These are phyloP conservation scores for Gossypium ekmanianum DNA, from an alignment of 345 rosid genomes.

Conservation along the genomic window DNA sequence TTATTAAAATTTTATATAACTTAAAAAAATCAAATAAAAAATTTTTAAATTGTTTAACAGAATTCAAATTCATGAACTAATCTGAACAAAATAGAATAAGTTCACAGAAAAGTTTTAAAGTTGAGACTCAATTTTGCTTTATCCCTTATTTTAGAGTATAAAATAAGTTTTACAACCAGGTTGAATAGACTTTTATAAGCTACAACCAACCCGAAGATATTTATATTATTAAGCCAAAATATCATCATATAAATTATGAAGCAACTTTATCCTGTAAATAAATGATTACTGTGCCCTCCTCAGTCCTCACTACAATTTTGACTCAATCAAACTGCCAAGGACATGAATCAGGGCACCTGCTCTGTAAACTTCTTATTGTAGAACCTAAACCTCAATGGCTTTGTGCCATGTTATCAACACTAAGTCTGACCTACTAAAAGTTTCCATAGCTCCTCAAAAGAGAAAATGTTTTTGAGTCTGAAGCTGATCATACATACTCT, in stretches of 20 bases:
- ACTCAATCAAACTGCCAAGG: background rate
- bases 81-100: too few species aligned
- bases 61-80: too few species aligned
- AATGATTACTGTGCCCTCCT: background rate
- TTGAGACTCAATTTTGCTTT: too few species aligned
- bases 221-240: background rate
- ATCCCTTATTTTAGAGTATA: too few species aligned
- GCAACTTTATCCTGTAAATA: background rate
- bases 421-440: background rate
- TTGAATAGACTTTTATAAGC: too few species aligned
- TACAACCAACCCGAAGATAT: background rate
- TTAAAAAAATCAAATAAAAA: too few species aligned
- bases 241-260: background rate
- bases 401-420: background rate
- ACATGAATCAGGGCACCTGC: background rate
- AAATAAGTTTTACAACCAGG: too few species aligned
- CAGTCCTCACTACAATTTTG: background rate
- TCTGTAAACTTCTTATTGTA: background rate
- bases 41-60: too few species aligned
- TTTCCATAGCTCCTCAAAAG: background rate
- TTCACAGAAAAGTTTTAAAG: too few species aligned
- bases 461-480: background rate
- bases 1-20: too few species aligned
- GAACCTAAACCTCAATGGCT: background rate
- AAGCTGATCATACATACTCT: background rate